Percentiles rank a stretch among this genome's conserved stretches.
These are phyloP conservation scores for Gautieria morchelliformis DNA, from an alignment of 768 basidiomycete species.

Conservation along the genomic window DNA sequence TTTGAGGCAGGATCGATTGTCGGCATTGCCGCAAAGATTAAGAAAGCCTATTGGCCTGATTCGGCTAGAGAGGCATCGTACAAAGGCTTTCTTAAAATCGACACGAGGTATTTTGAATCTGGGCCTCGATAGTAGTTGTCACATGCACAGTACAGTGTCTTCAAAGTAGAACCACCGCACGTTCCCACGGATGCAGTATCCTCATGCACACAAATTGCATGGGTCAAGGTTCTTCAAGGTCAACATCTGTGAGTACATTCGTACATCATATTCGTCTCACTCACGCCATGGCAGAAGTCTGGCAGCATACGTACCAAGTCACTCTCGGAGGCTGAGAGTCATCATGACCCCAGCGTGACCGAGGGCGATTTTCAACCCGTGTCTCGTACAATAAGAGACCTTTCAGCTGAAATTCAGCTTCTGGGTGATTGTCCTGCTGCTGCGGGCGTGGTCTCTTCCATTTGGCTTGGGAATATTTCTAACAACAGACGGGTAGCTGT, in stretches of 20 bases:
- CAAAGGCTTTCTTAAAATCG: too few relatives aligned
- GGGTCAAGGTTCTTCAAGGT: background rate
- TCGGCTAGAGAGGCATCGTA: too few relatives aligned
- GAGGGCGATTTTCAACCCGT: background rate
- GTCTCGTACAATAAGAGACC: background rate
- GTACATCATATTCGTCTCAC: background rate
- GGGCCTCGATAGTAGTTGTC: too few relatives aligned
- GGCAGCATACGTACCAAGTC: background rate
- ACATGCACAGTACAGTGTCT: too few relatives aligned
- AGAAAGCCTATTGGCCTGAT: too few relatives aligned
- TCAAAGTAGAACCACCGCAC: too few relatives aligned
- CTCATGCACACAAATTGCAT: background rate
- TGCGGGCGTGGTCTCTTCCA: background rate
- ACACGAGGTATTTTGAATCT: too few relatives aligned
- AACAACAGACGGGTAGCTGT: background rate
- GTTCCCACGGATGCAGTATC: too few relatives aligned
- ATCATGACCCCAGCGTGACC: background rate
- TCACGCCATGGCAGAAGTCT: background rate
- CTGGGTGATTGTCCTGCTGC: conserved; percentile 4
- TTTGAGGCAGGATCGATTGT: too few relatives aligned
- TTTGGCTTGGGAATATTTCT: conserved; percentile 6
- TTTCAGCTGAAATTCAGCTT: conserved; percentile 1
- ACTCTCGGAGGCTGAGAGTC: background rate
- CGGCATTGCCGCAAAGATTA: too few relatives aligned
- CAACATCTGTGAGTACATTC: background rate